Evolutionary conservation across 2,329 filamentous ascomycete species (phyloP), one percentile per base, ranked within the genome.

Genomic region (Talaromyces atroroseus): DNA sequence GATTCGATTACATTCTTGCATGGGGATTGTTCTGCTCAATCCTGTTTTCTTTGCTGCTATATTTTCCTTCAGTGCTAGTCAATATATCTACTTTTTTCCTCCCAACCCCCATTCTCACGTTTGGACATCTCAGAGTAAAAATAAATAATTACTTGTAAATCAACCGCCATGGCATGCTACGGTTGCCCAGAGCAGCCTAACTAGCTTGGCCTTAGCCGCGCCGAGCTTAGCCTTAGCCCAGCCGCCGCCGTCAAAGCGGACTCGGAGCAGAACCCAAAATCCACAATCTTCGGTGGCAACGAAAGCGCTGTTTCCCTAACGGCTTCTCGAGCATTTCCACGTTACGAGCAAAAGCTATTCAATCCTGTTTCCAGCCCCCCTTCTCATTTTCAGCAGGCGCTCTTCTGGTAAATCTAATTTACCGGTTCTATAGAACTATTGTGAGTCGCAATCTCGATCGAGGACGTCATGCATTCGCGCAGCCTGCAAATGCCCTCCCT

Each of bases 251-350:
- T 29, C 26, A 29, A 26, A 29, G 24, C 38, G 2, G 16, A 3
- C 29, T 32, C 29, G 29, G 29, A 32, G 29, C 38, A 18, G 16
- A 7, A 42, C 40, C 8, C 7, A 44, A 18, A 18, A 20, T 21
- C n/a, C 40, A 44, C 40, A 44, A 42, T 44, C 40, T 14, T 44
- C 18, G 20, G 40, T 44, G 40, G 40, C 40, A 44, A 44, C 40
- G 40, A 20, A 36, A 34, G 32, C 32, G 32, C 32, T 6, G 32
- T 34, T 72, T 58, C 5, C 62, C 62, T 54, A 63, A 26, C 63
- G 50, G 54, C 63, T 26, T 47, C 44, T 23, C 44, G n/a, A 29
- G 3, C n/a, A 2, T 48, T 48, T 48, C 18, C n/a, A 4, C 26
- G 14, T 24, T 40, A 16, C 49, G 36, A 40, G 8, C 16, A 14